Base-by-base conservation (phyloP, 495 filamentous ascomycete species). In the Aspergillus leporis region DNA sequence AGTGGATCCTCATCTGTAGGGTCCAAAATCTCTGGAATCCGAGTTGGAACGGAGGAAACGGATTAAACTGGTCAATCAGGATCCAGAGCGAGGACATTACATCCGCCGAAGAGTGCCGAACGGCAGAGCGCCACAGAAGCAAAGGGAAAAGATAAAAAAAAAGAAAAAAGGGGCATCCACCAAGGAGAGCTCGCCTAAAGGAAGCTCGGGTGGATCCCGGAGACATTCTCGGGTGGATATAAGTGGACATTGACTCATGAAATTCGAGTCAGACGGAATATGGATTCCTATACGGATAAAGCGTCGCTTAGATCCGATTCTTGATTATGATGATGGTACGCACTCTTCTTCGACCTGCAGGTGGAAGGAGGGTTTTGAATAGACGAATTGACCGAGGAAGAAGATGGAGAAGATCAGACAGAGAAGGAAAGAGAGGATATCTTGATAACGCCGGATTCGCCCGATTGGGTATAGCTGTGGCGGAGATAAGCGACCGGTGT, bases 1-100 rank as follows among this genome's bases (percentile, higher is more conserved):
- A 23, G 19, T 23, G 43, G 43, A 47, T 47, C 4, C 43, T 47
- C 43, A 47, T 23, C 13, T 23, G 19, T 40, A 53, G 51, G 51
- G 31, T 40, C 51, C 14, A 56, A n/a, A n/a, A 34, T 30, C 23
- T 25, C 4, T 21, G 23, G 23, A 30, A 56, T 4, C 41, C 43
- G 43, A 56, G 32, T 19, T 12, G 21, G 13, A 23, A 47, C 18
- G 43, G 19, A 40, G 32, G 0, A 40, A 41, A 49, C 54, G 54
- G 54, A 56, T 47, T 56, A 46, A 56, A 56, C 54, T 25, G 30
- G 21, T 56, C 54, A 56, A 56, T 56, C 54, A 48, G 25, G 38
- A 16, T 23, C 18, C 14, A 30, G 54, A 36, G 21, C 16, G 41
- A 36, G 54, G 18, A 5, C 1, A 36, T 14, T 38, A 47, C 40